Evolutionary conservation across 768 basidiomycete genomes (phyloP), one percentile per base, ranked within the genome.

Genomic region (Auriscalpium microsporum): DNA sequence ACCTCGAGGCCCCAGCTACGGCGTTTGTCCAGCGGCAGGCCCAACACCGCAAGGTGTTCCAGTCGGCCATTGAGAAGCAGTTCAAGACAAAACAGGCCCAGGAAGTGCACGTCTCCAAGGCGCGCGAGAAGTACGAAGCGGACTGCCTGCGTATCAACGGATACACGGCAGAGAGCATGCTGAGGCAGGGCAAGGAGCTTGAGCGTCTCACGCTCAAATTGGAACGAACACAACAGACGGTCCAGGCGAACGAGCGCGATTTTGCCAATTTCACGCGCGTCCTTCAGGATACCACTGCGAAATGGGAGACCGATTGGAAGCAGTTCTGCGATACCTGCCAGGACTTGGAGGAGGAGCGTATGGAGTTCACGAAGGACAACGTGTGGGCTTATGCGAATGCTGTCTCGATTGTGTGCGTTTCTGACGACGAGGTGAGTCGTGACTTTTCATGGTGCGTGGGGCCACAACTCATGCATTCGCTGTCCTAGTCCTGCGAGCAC

Each of bases 381-480:
- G 78, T 96, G 70, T 99, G 96, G 95, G 81, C 83, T 8, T 97
- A 91, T 68, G 94, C 96, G 0, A 99, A 99, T 68, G 86, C 87
- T 0, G 86, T 96, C n/a, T 96, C 94, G 13, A 90, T 88, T 10
- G 89, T 94, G 13, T 97, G 96, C 63, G 94, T 99, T 16, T 75
- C 84, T 10, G 96, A 98, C 66, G 96, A 99, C 63, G 92, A 95
- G 82, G 91, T 93, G 79, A 73, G 54, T 56, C 9, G 35, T 3
- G 8, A 11, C 44, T 17, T 13, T 21, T 38, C 14, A 9, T 17
- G 36, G 17, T 54, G 4, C 11, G 23, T 8, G 16, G 37, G 33
- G 23, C 33, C 23, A 46, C 34, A 50, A 48, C 53, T 47, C 49
- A 55, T 59, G 28, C 28, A 33, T 51, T 19, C 19, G 36, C 35